Evolutionary conservation across 805 yeast species (phyloP), one percentile per base, ranked within the genome.

Genomic region (Kregervanrija delftensis): DNA sequence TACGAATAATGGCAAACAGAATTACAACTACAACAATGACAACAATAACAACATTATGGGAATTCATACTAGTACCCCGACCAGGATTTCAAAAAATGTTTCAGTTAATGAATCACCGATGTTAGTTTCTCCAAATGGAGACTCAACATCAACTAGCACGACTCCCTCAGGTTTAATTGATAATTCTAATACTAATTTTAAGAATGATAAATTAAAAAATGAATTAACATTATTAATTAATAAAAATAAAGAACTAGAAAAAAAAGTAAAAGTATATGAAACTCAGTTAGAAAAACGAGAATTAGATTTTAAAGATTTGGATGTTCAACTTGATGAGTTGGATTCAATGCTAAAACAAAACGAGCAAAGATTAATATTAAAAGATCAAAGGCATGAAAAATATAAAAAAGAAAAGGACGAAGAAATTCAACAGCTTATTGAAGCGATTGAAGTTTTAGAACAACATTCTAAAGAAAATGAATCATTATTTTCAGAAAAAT

Each of bases 381-480:
- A 66, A 42, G 86, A 81, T 37, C 63, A 62, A 16, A 72, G 70
- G 49, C 57, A 78, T 42, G 52, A 56, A n/a, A 71, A 67, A 43
- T 78, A 72, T 46, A 74, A 72, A 54, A 55, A 54, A 14, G 73
- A 67, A 28, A 71, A 74, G 37, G 83, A 78, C 41, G 54, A 59
- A 12, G 83, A 81, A 38, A 65, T 83, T 30, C 74, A 71, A 39
- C 85, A 81, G 55, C 67, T 83, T 64, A 59, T 82, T 39, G 77
- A 74, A 41, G 79, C 77, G 13, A 69, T 81, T 40, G 81, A 76
- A 47, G 63, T 76, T 37, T 67, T 81, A 58, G 76, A 77, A 37
- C 58, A 64, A 31, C 77, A 79, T 36, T 78, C 79, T 33, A 72
- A 69, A 41, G 83, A 79, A 47, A 77, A 74, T 46, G 83, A 76